These are phyloP conservation scores for Zalaria sp. DNA, from an alignment of 2,329 filamentous ascomycete species.

Conservation along the genomic window DNA sequence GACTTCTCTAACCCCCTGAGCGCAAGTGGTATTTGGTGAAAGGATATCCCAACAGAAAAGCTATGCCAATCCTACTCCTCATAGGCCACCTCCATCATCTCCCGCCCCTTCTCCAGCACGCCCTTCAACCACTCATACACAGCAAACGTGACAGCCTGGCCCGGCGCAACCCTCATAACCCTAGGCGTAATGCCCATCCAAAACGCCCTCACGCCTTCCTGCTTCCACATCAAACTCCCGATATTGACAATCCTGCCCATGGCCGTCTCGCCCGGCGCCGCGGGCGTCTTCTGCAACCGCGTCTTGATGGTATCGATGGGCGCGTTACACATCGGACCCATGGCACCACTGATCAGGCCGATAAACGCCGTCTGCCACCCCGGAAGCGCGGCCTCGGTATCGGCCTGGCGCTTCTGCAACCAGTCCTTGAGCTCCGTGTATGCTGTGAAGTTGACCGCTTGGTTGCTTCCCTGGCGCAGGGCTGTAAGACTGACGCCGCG, in stretches of 20 bases:
- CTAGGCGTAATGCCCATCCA: slow-evolving; percentile 98
- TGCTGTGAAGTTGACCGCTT: slow-evolving; percentile 97
- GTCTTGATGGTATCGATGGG: slow-evolving; percentile 99
- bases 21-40: no score
- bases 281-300: slow-evolving; percentile 77
- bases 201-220: slow-evolving; percentile 88
- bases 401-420: slow-evolving; percentile 58
- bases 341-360: slow-evolving; percentile 80
- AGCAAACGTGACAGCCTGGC: slow-evolving; percentile 67
- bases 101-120: slow-evolving; percentile 32
- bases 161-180: slow-evolving; percentile 93
- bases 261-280: slow-evolving; percentile 62
- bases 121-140: slow-evolving; percentile 38
- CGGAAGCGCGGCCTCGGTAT: slow-evolving; percentile 56
- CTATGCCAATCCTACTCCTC: no score
- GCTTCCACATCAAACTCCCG: slow-evolving; percentile 49
- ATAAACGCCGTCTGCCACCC: slow-evolving; percentile 84
- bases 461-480: slow-evolving; percentile 87
- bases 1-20: no score
- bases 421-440: slow-evolving; percentile 84
- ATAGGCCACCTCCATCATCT: slow-evolving; percentile 28
- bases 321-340: slow-evolving; percentile 91
- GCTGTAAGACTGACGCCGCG: slow-evolving; percentile 89
- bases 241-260: slow-evolving; percentile 66
- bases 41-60: no score